These are phyloP conservation scores for Phytophthora aleatoria DNA, from an alignment of 352 stramenopile genomes.

Conservation along the genomic window DNA sequence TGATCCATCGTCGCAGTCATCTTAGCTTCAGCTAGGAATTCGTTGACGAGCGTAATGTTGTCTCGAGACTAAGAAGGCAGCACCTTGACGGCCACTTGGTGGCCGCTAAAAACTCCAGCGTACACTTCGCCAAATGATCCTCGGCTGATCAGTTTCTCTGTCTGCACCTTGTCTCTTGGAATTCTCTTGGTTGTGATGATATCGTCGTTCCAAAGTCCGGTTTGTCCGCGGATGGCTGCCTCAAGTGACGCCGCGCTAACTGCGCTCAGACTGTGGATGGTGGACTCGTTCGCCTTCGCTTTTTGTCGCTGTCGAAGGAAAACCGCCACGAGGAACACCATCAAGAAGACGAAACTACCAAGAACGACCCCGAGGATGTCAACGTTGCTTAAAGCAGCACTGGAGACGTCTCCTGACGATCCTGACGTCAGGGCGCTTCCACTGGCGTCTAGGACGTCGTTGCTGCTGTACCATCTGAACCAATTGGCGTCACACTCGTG, in stretches of 20 bases:
- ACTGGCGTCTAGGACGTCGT: slow-evolving; percentile 4
- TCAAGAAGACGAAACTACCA: slow-evolving; percentile 2
- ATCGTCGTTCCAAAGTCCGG: slow-evolving; percentile 39
- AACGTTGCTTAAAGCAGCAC: slow-evolving; percentile 3
- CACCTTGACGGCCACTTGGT: slow-evolving; percentile 47
- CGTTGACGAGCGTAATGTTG: slow-evolving; percentile 28
- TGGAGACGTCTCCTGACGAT: background rate
- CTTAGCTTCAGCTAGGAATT: slow-evolving; percentile 45
- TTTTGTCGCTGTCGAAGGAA: slow-evolving; percentile 10
- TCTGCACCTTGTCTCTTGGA: slow-evolving; percentile 33
- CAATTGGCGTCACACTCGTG: slow-evolving; percentile 25
- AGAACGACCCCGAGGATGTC: slow-evolving; percentile 11
- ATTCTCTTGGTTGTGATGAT: slow-evolving; percentile 36
- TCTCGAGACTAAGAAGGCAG: slow-evolving; percentile 31
- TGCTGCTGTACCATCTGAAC: slow-evolving; percentile 30
- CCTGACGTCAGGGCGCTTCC: background rate
- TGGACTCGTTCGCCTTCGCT: slow-evolving; percentile 1
- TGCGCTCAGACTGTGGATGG: slow-evolving; percentile 2
- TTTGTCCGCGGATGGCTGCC: slow-evolving; percentile 13
- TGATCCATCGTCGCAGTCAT: slow-evolving; percentile 42
- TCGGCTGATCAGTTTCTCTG: slow-evolving; percentile 30
- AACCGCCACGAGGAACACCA: slow-evolving; percentile 2
- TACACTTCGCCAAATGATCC: slow-evolving; percentile 52
- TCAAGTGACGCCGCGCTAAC: slow-evolving; percentile 10
- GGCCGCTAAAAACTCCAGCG: slow-evolving; percentile 28